phyloP scores from a whole-genome alignment of 768 basidiomycete species.

The Pluteus cervinus region DNA sequence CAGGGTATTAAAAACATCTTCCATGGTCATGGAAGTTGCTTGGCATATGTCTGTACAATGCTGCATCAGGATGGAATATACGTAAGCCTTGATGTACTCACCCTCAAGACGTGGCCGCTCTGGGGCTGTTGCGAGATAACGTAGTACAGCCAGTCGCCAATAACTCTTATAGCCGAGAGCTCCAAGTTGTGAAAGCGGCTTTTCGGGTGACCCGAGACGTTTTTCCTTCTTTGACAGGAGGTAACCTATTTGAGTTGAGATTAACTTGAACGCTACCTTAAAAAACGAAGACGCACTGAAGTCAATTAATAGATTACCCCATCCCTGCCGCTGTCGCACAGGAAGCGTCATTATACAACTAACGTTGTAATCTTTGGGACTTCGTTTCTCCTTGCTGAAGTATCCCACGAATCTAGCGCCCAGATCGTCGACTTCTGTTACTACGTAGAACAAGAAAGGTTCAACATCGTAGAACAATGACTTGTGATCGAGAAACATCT shows the following conservation, averaged over 20 bases:
- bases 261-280: constrained; percentile 3
- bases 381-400: constrained; percentile 98
- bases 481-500: constrained; percentile 99
- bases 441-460: constrained; percentile 98
- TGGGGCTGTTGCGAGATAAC: constrained; percentile 59
- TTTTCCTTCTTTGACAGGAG: constrained; percentile 93
- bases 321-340: constrained; percentile 88
- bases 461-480: constrained; percentile 99
- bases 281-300: constrained; percentile 69
- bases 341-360: constrained; percentile 99
- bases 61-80: background rate
- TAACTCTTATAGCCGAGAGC: constrained; percentile 93
- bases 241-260: constrained; percentile 58
- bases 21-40: constrained; percentile 85
- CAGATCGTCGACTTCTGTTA: constrained; percentile 83
- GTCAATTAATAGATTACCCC: constrained; percentile 96
- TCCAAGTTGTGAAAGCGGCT: constrained; percentile 89
- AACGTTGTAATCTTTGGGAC: constrained; percentile 93
- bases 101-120: constrained; percentile 69
- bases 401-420: constrained; percentile 97
- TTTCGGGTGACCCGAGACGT: constrained; percentile 88
- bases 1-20: constrained; percentile 79
- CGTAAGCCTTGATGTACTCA: constrained; percentile 22
- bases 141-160: constrained; percentile 87
- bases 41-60: constrained; percentile 63